A percentile compares a stretch with the other conserved stretches of the same genome.
Conservation (phyloP, 2,329 filamentous ascomycete species). For the Fusarium ramigenum region DNA sequence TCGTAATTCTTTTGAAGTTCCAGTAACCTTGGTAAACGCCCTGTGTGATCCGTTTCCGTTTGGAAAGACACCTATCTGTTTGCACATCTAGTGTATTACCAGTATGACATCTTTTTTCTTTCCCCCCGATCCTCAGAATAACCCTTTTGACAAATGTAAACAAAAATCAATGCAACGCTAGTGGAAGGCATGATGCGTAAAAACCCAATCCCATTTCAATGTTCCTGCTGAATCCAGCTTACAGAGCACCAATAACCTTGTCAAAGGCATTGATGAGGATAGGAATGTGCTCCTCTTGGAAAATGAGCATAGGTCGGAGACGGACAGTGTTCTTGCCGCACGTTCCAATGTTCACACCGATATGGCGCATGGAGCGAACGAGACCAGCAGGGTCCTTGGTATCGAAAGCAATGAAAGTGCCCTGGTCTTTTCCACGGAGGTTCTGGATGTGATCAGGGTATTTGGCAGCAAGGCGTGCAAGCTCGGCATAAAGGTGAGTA, state of each 20-base stretch:
- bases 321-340: conserved; percentile 75
- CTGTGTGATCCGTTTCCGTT: conserved; percentile 34
- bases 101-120: conserved; percentile 19
- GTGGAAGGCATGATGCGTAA: conserved; percentile 39
- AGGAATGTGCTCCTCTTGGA: conserved; percentile 73
- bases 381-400: conserved; percentile 75
- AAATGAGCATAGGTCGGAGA: conserved; percentile 83
- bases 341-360: conserved; percentile 83
- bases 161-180: conserved; percentile 39
- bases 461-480: conserved; percentile 69
- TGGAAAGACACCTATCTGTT: conserved; percentile 36
- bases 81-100: conserved; percentile 34
- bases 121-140: conserved; percentile 20
- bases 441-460: conserved; percentile 78
- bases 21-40: conserved; percentile 36
- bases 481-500: conserved; percentile 71
- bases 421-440: conserved; percentile 79
- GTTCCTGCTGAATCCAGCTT: conserved; percentile 25
- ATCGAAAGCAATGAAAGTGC: conserved; percentile 84
- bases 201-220: conserved; percentile 19
- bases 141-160: conserved; percentile 11
- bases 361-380: conserved; percentile 73
- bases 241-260: conserved; percentile 43
- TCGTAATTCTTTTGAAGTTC: conserved; percentile 27
- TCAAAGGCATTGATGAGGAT: conserved; percentile 43